These are phyloP conservation scores for Pichia sp. DNA, from an alignment of 1,139 yeast species.

Conservation along the genomic window DNA sequence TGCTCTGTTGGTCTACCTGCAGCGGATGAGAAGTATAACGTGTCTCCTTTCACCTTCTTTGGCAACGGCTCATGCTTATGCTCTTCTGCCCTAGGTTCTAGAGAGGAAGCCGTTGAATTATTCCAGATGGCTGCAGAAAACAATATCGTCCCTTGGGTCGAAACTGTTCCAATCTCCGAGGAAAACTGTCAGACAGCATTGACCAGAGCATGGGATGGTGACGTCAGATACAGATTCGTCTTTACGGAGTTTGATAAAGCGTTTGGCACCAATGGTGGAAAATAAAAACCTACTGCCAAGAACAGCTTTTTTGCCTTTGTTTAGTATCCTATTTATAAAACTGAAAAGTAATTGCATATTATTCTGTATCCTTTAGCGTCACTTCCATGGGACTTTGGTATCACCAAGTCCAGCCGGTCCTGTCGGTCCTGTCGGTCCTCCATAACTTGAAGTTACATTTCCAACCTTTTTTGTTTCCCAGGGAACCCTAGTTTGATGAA, in stretches of 20 bases:
- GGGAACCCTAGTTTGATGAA: not conserved
- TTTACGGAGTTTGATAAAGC: constrained; percentile 52
- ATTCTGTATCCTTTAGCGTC: not conserved
- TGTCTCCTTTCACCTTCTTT: constrained; percentile 44
- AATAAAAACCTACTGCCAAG: not conserved
- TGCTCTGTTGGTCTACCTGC: constrained; percentile 55
- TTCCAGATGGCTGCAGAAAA: constrained; percentile 51
- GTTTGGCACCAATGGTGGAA: constrained; percentile 25
- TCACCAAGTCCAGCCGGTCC: not conserved
- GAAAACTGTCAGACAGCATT: constrained; percentile 49
- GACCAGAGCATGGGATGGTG: constrained; percentile 50
- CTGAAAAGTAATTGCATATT: not conserved
- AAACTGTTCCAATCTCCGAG: constrained; percentile 50
- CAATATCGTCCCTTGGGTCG: constrained; percentile 55
- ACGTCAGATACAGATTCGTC: constrained; percentile 63
- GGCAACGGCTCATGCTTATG: constrained; percentile 40
- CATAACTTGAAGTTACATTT: not conserved
- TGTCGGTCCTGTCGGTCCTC: not conserved
- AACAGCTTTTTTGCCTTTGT: not conserved
- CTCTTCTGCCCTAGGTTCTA: constrained; percentile 34
- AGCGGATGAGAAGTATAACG: constrained; percentile 37
- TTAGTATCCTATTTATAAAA: not conserved
- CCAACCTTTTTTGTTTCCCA: not conserved
- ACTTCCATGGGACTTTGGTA: not conserved
- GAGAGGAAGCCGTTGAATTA: constrained; percentile 52